Conservation (phyloP, 2,329 filamentous ascomycete species). For the Bisporella sp. region DNA sequence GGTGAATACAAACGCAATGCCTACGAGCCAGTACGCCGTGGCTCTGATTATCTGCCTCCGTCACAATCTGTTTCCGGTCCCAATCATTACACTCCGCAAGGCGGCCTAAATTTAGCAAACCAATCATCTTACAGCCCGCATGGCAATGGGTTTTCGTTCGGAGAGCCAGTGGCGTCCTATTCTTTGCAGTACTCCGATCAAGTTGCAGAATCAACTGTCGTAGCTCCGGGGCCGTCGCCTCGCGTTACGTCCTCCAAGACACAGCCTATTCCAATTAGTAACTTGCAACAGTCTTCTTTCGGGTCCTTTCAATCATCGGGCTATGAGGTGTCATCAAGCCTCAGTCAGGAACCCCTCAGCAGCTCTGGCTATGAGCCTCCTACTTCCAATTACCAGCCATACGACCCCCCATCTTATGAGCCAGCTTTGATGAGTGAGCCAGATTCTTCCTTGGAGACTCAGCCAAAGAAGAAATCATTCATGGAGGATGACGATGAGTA, state of each 20-base stretch:
- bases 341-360: constrained; percentile 22
- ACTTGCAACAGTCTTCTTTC: not conserved
- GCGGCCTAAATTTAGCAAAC: constrained; percentile 10
- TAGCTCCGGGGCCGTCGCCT: constrained; percentile 26
- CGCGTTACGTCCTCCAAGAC: constrained; percentile 21
- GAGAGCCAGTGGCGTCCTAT: constrained; percentile 11
- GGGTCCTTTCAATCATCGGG: not conserved
- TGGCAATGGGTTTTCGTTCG: constrained; percentile 12
- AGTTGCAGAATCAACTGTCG: constrained; percentile 10
- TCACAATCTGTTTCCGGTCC: constrained; percentile 19
- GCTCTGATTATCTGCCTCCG: constrained; percentile 30
- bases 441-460: constrained; percentile 36
- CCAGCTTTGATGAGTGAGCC: constrained; percentile 37
- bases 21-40: constrained; percentile 36
- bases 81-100: constrained; percentile 21
- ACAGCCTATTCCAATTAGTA: constrained; percentile 9
- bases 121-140: constrained; percentile 15
- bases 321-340: not conserved
- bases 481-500: constrained; percentile 73
- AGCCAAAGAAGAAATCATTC: constrained; percentile 67
- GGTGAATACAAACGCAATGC: constrained; percentile 33
- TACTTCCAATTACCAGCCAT: constrained; percentile 30
- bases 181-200: constrained; percentile 11
- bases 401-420: constrained; percentile 57
- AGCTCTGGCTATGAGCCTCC: constrained; percentile 21